Evolutionary conservation across 192 early-diverging fungal species (phyloP), one percentile per base, ranked within the genome.

Genomic region (Backusella psychrophila): DNA sequence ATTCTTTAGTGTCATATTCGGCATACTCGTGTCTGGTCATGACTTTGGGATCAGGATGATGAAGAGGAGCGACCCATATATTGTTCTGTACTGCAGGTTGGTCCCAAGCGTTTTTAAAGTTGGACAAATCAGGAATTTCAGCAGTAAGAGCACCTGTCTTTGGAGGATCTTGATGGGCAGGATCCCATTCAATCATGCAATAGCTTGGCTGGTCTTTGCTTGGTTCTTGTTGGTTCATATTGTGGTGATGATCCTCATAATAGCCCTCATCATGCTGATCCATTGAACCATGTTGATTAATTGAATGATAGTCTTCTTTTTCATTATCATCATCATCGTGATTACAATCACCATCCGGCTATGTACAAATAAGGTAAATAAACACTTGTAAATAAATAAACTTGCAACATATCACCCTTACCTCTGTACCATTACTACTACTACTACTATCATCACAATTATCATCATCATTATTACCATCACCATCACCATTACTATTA

Each of bases 41-140:
- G 1, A 66, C 17, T 26, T 73, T 70, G 1, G 78, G 73, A 19
- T 74, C 67, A 21, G 80, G 76, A 6, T 66, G 81, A 6, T 33
- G 29, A 12, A 44, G 15, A 17, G 80, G 80, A 21, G 80, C 49
- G 5, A 81, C 59, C 80, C 80, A 81, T 7, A 77, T 35, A n/a
- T 21, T 35, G 12, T 33, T 31, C 35, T 72, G 56, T 2, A 26
- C 31, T n/a, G 9, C 56, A 1, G 76, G 73, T 15, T 78, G 52
- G 39, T 81, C 80, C 80, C 80, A 81, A 26, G n/a, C 70, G 72
- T 81, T 81, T 1, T 35, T 35, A 26, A 72, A 81, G 9, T 72
- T 9, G 15, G 41, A 66, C 23, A 76, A 21, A 36, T 76, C 65
- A 6, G 80, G 80, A 39, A 81, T 71, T 29, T 74, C 39, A 63